Evolutionary conservation across 2,329 filamentous ascomycete genomes (phyloP).

Genomic region (Botrytis sinoallii): DNA sequence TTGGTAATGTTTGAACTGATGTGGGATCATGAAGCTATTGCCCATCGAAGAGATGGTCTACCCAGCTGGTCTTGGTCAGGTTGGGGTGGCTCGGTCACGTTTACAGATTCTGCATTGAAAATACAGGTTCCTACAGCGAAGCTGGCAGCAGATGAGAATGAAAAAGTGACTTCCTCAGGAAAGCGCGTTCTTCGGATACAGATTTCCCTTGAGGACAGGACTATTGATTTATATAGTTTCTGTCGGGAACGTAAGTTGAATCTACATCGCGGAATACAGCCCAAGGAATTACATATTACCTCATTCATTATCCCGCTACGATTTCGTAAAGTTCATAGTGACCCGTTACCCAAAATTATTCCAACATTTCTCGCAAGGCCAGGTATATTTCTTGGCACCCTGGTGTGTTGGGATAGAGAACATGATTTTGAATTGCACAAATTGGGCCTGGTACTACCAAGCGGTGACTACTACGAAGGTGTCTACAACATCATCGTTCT

Average conservation of each 20-base stretch:
- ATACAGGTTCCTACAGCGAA: too few species aligned
- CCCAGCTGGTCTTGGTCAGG: neutral
- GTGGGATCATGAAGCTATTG: neutral
- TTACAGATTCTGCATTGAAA: rapidly evolving
- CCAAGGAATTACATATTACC: neutral
- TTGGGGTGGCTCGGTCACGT: neutral
- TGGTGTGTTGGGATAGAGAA: neutral
- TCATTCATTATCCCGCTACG: neutral
- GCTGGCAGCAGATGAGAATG: too few species aligned
- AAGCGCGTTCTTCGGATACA: neutral
- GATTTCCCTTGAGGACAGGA: neutral
- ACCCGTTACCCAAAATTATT: rapidly evolving
- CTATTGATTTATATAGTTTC: neutral
- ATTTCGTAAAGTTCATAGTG: neutral
- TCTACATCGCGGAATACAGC: neutral
- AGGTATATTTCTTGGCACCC: rapidly evolving
- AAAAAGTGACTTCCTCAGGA: neutral
- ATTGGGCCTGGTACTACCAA: neutral
- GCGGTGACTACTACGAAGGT: neutral
- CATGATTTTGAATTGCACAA: neutral
- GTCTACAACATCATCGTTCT: neutral
- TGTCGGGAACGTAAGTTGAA: neutral
- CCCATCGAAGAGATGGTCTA: neutral
- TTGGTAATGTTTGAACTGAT: neutral
- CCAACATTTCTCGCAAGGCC: neutral